A percentile compares a stretch with the other conserved stretches of the same genome.
These are phyloP conservation scores for Lachnellula willkommii DNA, from an alignment of 2,329 filamentous ascomycete genomes.

Conservation along the genomic window DNA sequence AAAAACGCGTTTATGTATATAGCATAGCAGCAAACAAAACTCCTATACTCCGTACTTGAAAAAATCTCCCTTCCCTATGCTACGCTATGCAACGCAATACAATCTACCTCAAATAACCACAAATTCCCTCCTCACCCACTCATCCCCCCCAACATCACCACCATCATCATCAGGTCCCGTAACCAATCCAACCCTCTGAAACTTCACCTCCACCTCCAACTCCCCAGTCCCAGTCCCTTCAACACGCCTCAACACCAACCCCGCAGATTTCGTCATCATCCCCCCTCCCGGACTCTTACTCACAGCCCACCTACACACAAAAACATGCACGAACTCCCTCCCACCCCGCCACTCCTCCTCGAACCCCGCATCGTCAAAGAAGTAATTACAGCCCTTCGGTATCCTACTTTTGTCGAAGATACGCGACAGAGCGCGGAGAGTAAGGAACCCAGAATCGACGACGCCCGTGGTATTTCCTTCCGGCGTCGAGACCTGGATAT, in stretches of 20 bases:
- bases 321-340: not conserved
- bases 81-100: too few species aligned
- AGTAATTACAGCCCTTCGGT: not conserved
- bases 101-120: not conserved
- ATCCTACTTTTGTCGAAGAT: not conserved
- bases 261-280: not conserved
- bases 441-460: not conserved
- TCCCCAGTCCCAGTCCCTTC: not conserved
- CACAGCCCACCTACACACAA: not conserved
- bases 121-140: not conserved
- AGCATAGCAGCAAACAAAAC: too few species aligned
- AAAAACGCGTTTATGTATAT: too few species aligned
- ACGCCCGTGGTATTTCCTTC: not conserved
- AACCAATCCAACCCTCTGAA: not conserved
- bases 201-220: not conserved
- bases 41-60: too few species aligned
- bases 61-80: too few species aligned
- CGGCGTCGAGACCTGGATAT: not conserved
- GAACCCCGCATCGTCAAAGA: not conserved
- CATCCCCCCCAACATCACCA: not conserved
- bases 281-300: not conserved
- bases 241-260: not conserved
- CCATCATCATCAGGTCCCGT: not conserved
- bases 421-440: not conserved
- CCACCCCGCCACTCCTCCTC: not conserved